phyloP scores from a whole-genome alignment of 2,329 filamentous ascomycete genomes.

The Pseudogymnoascus destructans region DNA sequence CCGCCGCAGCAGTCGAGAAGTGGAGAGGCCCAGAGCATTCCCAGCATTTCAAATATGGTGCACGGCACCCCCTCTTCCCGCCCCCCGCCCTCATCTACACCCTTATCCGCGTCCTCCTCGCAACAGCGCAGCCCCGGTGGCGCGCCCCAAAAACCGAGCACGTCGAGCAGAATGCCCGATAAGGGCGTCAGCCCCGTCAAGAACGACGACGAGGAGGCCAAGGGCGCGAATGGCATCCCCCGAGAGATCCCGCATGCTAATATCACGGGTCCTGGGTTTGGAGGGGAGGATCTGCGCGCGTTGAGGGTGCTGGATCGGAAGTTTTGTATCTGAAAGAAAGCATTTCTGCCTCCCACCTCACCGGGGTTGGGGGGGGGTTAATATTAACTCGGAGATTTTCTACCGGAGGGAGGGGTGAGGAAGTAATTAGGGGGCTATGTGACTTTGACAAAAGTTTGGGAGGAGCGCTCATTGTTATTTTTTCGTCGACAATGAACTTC shows the following conservation, averaged over 20 bases:
- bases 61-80: constrained; percentile 17
- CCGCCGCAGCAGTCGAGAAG: background rate
- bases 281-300: constrained; percentile 51
- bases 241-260: constrained; percentile 44
- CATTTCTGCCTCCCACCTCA: background rate
- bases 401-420: background rate
- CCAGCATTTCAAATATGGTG: constrained; percentile 20
- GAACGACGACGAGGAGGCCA: constrained; percentile 11
- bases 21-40: constrained; percentile 1
- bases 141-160: constrained; percentile 23
- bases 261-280: constrained; percentile 28
- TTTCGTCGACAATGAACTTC: background rate
- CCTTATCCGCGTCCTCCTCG: constrained; percentile 13
- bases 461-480: background rate
- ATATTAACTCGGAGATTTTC: background rate
- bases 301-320: constrained; percentile 52
- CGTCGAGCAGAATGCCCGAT: constrained; percentile 21
- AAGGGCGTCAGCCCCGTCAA: constrained; percentile 12
- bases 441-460: background rate
- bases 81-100: background rate
- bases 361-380: background rate
- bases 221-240: constrained; percentile 25
- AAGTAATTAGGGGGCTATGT: background rate
- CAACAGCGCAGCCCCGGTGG: constrained; percentile 18
- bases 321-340: constrained; percentile 30